Conservation (phyloP, 2,329 filamentous ascomycete species). For the Colletotrichum sp. region DNA sequence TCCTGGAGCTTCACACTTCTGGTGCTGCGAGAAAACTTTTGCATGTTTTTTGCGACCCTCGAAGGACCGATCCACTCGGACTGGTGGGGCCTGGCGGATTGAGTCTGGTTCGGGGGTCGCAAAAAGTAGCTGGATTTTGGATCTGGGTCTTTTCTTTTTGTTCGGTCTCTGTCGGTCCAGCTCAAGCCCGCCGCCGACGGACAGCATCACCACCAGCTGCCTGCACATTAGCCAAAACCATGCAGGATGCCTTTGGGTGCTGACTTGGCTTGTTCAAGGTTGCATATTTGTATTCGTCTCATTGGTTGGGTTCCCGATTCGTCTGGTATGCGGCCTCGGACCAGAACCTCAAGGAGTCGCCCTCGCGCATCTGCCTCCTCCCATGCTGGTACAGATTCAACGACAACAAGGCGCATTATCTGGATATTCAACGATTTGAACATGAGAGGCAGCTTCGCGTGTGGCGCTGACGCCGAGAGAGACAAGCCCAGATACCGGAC, state of each 20-base stretch:
- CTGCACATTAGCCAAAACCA: neutral
- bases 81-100: neutral
- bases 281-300: neutral
- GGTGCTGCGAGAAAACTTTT: neutral
- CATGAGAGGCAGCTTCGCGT: neutral
- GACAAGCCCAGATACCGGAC: neutral
- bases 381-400: neutral
- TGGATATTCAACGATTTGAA: rapidly evolving
- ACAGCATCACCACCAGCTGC: neutral
- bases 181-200: neutral
- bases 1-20: neutral
- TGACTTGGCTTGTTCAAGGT: neutral
- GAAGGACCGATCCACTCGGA: neutral
- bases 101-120: neutral
- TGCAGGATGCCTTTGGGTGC: neutral
- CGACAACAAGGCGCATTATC: neutral
- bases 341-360: neutral
- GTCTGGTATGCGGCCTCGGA: neutral
- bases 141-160: neutral
- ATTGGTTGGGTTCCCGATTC: neutral
- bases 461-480: neutral
- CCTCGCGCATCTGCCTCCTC: neutral
- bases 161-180: neutral
- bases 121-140: neutral
- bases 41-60: neutral